Evolutionary conservation across 495 filamentous ascomycete genomes (phyloP).

Genomic region (Lophiostoma macrostomum): DNA sequence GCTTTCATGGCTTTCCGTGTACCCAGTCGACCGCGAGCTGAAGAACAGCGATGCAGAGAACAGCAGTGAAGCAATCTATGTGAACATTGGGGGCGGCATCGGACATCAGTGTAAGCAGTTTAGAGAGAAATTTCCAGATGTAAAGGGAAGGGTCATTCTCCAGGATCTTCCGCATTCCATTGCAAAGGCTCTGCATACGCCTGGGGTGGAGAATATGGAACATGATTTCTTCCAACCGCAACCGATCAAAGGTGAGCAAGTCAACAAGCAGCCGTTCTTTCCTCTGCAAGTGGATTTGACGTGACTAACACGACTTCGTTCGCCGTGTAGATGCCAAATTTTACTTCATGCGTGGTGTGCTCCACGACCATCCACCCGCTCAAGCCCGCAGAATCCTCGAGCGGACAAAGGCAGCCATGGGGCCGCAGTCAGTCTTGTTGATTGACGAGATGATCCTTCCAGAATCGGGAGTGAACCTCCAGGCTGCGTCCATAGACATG

Average conservation of each 20-base stretch:
- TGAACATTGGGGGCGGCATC: conserved; percentile 3
- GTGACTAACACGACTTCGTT: neutral
- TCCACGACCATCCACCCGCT: neutral
- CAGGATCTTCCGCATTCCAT: conserved; percentile 3
- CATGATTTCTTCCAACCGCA: conserved; percentile 6
- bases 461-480: neutral
- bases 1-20: neutral
- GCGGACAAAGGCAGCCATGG: neutral
- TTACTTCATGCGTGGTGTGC: neutral
- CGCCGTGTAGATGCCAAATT: neutral
- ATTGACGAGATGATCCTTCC: neutral
- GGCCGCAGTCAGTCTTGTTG: neutral
- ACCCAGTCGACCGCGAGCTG: neutral
- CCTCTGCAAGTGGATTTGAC: neutral
- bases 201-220: neutral
- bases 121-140: neutral
- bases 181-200: neutral
- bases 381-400: neutral
- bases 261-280: no score
- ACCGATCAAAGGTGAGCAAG: neutral
- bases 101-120: neutral
- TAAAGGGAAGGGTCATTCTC: neutral
- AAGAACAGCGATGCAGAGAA: neutral
- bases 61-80: neutral
- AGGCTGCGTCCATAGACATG: neutral